Conservation (phyloP, 306 rosid genomes). For the Gleditsia sinensis region DNA sequence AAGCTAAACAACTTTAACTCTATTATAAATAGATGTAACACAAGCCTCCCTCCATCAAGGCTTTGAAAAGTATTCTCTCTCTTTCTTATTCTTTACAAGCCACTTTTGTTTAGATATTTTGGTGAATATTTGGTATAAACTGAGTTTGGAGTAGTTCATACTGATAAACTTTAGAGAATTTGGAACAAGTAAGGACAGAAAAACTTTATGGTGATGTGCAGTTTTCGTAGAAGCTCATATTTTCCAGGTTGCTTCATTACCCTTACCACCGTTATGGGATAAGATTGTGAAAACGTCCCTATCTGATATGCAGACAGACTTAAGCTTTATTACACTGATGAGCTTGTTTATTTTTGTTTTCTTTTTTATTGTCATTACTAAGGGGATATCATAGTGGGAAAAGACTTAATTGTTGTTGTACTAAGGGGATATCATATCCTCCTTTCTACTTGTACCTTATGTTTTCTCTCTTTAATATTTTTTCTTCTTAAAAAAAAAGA, state of each 20-base stretch:
- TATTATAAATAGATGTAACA: too few species aligned
- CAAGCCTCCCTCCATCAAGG: too few species aligned
- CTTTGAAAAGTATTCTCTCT: too few species aligned
- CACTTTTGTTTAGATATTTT: neutral
- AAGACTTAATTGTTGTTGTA: too few species aligned
- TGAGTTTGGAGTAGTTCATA: neutral
- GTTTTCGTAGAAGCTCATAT: neutral
- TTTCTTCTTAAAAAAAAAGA: neutral
- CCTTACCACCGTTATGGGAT: neutral
- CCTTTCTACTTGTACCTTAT: too few species aligned
- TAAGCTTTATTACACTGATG: neutral
- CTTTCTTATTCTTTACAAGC: too few species aligned
- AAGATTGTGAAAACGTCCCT: neutral
- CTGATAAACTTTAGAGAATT: neutral
- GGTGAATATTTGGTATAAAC: neutral
- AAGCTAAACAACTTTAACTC: too few species aligned
- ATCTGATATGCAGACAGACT: neutral
- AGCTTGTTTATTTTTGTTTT: neutral
- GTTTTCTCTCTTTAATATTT: too few species aligned
- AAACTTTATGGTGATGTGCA: neutral
- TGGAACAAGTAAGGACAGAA: neutral
- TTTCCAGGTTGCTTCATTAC: neutral
- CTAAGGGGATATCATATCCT: too few species aligned
- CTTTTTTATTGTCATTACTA: neutral
- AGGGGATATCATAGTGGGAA: too few species aligned